A percentile compares a stretch with the other conserved stretches of the same genome.
Evolutionary conservation across 495 filamentous ascomycete genomes (phyloP).

Genomic region (Podospora pseudocomata): DNA sequence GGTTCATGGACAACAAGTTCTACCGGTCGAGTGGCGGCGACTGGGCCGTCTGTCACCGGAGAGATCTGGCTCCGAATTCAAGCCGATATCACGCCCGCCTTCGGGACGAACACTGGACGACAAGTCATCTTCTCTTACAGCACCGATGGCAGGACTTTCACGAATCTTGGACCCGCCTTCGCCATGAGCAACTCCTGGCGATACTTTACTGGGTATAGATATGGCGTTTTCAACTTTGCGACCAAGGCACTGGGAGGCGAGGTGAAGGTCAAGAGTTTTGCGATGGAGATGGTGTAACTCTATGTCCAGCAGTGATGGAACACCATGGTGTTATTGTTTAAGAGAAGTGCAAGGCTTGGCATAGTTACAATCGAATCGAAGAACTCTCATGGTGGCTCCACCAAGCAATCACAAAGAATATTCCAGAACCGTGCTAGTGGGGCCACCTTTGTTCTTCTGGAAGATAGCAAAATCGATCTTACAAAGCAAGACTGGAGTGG

Average conservation of each 20-base stretch:
- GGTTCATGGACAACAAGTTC: constrained; percentile 41
- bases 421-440: neutral
- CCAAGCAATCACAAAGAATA: neutral
- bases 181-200: constrained; percentile 45
- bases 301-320: neutral
- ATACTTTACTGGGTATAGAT: constrained; percentile 57
- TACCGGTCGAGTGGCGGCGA: constrained; percentile 39
- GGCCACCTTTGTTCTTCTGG: neutral
- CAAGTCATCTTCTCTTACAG: constrained; percentile 51
- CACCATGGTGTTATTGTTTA: neutral
- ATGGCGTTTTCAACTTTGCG: constrained; percentile 56
- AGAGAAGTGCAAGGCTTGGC: neutral
- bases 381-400: neutral
- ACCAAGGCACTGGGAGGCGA: constrained; percentile 50
- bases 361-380: neutral
- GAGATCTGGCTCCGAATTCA: constrained; percentile 44
- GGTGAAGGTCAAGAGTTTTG: constrained; percentile 39
- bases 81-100: constrained; percentile 41
- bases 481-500: neutral
- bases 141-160: constrained; percentile 43
- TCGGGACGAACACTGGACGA: constrained; percentile 25
- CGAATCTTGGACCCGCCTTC: constrained; percentile 39
- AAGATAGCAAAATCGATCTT: neutral
- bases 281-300: constrained; percentile 15
- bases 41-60: constrained; percentile 19